phyloP scores from a whole-genome alignment of 805 yeast species.

The Barnettozyma salicaria region DNA sequence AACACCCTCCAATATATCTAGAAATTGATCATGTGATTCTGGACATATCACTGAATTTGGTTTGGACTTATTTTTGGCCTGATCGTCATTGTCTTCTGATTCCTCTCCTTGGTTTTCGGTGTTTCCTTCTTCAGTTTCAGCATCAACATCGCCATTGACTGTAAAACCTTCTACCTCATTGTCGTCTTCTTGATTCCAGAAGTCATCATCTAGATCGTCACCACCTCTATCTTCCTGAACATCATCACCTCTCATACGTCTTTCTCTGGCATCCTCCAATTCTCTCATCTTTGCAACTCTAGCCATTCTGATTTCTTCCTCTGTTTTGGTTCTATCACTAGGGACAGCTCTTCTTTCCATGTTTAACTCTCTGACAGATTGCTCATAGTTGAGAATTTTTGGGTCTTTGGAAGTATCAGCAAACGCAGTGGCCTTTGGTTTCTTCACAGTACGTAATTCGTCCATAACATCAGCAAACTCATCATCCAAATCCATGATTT shows the following conservation, averaged over 20 bases:
- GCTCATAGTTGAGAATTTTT: slow-evolving; percentile 49
- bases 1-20: slow-evolving; percentile 29
- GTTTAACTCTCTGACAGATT: slow-evolving; percentile 57
- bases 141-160: slow-evolving; percentile 36
- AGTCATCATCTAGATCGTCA: slow-evolving; percentile 63
- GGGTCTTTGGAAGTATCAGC: slow-evolving; percentile 30
- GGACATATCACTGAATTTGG: slow-evolving; percentile 39
- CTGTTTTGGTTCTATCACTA: slow-evolving; percentile 74
- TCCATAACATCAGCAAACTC: slow-evolving; percentile 65
- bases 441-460: slow-evolving; percentile 35
- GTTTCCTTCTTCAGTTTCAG: slow-evolving; percentile 30
- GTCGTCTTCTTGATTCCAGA: slow-evolving; percentile 59
- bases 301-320: slow-evolving; percentile 60
- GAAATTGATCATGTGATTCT: slow-evolving; percentile 37
- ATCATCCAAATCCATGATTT: slow-evolving; percentile 64
- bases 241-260: slow-evolving; percentile 70
- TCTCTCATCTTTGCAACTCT: slow-evolving; percentile 52
- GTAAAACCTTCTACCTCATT: slow-evolving; percentile 37
- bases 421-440: slow-evolving; percentile 23
- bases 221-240: slow-evolving; percentile 43
- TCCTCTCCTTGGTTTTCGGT: slow-evolving; percentile 23
- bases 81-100: slow-evolving; percentile 23
- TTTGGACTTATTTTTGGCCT: slow-evolving; percentile 9
- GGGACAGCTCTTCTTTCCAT: slow-evolving; percentile 75
- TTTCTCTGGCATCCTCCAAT: slow-evolving; percentile 60